Evolutionary conservation across 2,329 filamentous ascomycete species (phyloP).

Genomic region (Fusarium sp.): DNA sequence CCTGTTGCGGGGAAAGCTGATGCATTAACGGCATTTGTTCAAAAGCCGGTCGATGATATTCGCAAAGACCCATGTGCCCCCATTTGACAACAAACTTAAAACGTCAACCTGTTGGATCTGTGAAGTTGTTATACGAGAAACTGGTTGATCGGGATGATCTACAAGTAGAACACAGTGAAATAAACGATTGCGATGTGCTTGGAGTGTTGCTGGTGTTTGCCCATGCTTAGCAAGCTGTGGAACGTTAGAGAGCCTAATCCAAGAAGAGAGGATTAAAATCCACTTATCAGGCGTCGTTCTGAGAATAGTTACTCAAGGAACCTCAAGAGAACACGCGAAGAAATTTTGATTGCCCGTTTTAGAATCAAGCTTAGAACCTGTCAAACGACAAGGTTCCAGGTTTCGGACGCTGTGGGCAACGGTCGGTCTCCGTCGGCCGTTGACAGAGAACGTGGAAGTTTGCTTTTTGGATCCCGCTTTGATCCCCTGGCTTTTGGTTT

Average conservation of each 20-base stretch:
- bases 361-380: not conserved
- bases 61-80: not conserved
- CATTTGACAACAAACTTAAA: slow-evolving; percentile 2
- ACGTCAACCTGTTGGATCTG: not conserved
- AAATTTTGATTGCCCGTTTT: not conserved
- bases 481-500: slow-evolving; percentile 17
- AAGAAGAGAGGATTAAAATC: not conserved
- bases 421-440: slow-evolving; percentile 33
- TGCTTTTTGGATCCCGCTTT: slow-evolving; percentile 17
- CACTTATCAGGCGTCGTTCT: not conserved
- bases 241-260: not conserved
- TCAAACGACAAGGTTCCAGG: slow-evolving; percentile 22
- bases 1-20: slow-evolving; percentile 17
- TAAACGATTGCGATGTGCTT: not conserved
- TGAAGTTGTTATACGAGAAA: not conserved
- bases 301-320: not conserved
- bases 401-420: slow-evolving; percentile 22
- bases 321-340: not conserved
- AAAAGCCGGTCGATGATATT: not conserved
- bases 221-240: not conserved
- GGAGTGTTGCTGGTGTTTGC: not conserved
- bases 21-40: not conserved
- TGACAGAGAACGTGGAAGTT: slow-evolving; percentile 23
- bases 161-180: not conserved
- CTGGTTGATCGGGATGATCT: not conserved